These are phyloP conservation scores for Thielaviopsis populi DNA, from an alignment of 2,329 filamentous ascomycete species.

Conservation along the genomic window DNA sequence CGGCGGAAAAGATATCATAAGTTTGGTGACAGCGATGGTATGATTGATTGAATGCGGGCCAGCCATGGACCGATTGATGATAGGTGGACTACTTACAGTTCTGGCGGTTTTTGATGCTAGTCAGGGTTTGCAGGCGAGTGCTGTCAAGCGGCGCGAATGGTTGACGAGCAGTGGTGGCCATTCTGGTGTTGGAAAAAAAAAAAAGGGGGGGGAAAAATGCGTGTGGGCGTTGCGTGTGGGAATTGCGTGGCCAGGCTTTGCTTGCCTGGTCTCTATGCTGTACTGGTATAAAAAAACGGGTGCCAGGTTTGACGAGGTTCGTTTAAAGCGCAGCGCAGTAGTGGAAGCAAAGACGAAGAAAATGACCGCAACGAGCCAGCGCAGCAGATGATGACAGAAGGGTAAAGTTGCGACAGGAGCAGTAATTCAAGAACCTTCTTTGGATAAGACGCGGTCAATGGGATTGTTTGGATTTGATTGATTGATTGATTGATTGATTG, in stretches of 20 bases:
- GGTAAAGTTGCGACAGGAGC: too few species aligned
- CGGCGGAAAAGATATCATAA: neutral
- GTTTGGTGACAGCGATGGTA: neutral
- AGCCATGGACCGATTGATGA: neutral
- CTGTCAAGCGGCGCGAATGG: slow-evolving; percentile 61
- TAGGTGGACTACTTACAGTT: slow-evolving; percentile 42
- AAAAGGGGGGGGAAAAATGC: neutral
- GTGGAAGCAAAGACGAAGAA: neutral
- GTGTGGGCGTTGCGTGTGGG: neutral
- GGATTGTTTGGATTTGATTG: neutral
- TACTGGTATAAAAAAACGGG: neutral
- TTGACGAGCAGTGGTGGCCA: slow-evolving; percentile 48
- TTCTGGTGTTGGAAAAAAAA: slow-evolving; percentile 22
- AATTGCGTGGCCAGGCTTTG: neutral
- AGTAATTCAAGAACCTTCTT: too few species aligned
- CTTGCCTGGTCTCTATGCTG: neutral
- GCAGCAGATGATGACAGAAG: slow-evolving; percentile 2
- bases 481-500: neutral
- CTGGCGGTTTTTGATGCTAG: slow-evolving; percentile 64
- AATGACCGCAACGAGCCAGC: slow-evolving; percentile 8
- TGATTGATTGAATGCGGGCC: too few species aligned
- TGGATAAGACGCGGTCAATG: slow-evolving; percentile 1
- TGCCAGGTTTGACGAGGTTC: slow-evolving; percentile 1
- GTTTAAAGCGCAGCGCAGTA: neutral
- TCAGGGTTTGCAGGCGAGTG: slow-evolving; percentile 54